phyloP scores from a whole-genome alignment of 2,329 filamentous ascomycete genomes.

The Ophiognomonia clavigignenti-juglandacearum region DNA sequence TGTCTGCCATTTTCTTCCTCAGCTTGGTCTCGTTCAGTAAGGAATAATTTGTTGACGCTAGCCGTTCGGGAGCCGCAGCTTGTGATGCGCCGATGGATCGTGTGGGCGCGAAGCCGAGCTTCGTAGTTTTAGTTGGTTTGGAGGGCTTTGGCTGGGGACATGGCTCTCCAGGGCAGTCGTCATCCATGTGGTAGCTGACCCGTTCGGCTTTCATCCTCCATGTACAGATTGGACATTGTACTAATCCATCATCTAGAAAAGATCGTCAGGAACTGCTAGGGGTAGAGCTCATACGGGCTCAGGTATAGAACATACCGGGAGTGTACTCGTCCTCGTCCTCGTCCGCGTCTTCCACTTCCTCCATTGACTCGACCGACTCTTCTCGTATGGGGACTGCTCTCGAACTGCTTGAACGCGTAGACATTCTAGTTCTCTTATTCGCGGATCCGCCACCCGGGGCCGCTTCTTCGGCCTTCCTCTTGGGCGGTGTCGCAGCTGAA shows the following conservation, averaged over 20 bases:
- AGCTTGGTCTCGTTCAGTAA: constrained; percentile 76
- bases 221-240: constrained; percentile 78
- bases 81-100: constrained; percentile 17
- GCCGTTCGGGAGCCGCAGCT: constrained; percentile 49
- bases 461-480: constrained; percentile 43
- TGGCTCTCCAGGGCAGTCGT: constrained; percentile 39
- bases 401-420: constrained; percentile 42
- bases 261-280: neutral
- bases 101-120: neutral
- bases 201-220: constrained; percentile 72
- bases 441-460: constrained; percentile 27
- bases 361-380: constrained; percentile 23
- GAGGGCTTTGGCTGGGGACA: constrained; percentile 26
- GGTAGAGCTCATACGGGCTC: neutral
- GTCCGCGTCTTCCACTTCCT: constrained; percentile 30
- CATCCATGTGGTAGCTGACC: constrained; percentile 79
- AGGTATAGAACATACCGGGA: constrained; percentile 20
- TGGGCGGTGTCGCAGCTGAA: constrained; percentile 29
- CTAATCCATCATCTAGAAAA: constrained; percentile 63
- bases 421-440: constrained; percentile 49
- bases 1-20: constrained; percentile 73
- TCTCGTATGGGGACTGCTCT: constrained; percentile 31
- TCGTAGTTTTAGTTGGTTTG: constrained; percentile 19
- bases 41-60: constrained; percentile 81
- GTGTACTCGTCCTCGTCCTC: constrained; percentile 30